These are phyloP conservation scores for Sphagnum magellanicum DNA, from an alignment of 228 moss, liverwort and hornwort genomes.

Conservation along the genomic window DNA sequence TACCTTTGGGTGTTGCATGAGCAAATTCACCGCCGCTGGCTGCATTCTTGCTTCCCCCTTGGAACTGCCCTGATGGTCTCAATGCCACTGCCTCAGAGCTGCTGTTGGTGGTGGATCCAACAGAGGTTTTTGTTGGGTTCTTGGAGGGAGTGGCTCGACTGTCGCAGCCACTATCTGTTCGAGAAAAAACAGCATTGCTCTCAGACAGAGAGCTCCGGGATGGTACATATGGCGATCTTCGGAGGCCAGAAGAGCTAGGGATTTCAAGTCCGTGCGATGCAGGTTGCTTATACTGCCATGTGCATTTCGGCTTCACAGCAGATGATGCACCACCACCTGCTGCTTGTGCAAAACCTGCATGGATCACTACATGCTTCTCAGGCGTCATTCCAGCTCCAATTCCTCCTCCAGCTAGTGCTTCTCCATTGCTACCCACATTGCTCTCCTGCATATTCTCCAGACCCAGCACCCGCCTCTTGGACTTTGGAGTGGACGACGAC, in stretches of 20 bases:
- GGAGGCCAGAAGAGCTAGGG: constrained; percentile 3
- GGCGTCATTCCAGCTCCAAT: constrained; percentile 30
- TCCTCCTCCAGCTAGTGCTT: not conserved
- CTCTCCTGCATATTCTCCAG: constrained; percentile 66
- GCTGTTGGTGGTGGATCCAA: constrained; percentile 9
- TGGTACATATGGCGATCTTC: constrained; percentile 8
- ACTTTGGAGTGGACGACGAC: constrained; percentile 39
- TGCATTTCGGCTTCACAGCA: constrained; percentile 18
- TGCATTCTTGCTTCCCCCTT: constrained; percentile 12
- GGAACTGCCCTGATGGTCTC: not conserved
- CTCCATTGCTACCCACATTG: constrained; percentile 54
- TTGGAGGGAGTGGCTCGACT: constrained; percentile 24
- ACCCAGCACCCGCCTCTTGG: constrained; percentile 47
- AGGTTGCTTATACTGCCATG: constrained; percentile 42
- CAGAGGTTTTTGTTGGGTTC: constrained; percentile 14
- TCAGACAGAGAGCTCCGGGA: constrained; percentile 20
- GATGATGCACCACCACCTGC: constrained; percentile 6
- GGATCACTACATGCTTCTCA: constrained; percentile 38
- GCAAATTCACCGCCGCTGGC: constrained; percentile 27
- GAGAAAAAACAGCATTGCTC: constrained; percentile 3
- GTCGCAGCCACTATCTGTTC: constrained; percentile 31
- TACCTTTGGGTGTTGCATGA: constrained; percentile 47
- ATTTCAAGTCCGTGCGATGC: constrained; percentile 9
- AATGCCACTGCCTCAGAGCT: constrained; percentile 6
- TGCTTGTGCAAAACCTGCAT: not conserved